Base-by-base conservation (phyloP, 177 flowering plant species). In the Vitis hybrid region DNA sequence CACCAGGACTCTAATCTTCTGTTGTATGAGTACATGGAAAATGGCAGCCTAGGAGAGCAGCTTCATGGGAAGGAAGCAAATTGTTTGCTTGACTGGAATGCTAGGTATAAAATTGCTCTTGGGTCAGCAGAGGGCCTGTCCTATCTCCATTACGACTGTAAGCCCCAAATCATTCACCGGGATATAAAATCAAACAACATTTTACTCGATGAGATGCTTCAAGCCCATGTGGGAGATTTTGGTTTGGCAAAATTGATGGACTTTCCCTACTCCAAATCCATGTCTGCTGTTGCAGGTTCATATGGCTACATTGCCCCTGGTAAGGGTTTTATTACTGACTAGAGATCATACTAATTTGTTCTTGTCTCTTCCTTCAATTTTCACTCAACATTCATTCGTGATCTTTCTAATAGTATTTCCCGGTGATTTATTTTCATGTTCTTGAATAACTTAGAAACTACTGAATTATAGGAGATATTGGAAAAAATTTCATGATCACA, bases 221-320 rank as follows among this genome's bases (percentile, higher is more conserved):
- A 83, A 66, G 87, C 91, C 26, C 88, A 85, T 72, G 88, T 88
- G 23, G 88, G 86, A 17, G 91, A 88, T 75, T 88, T 88, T 70
- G 91, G 91, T 60, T 74, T 88, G 76, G 91, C 91, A 18, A 88
- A 88, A 80, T 72, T 84, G 73, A 78, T 88, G 14, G 89, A 88
- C 64, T 65, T 79, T 17, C 70, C 87, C 1, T 34, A 73, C 58
- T 84, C 88, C 1, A 80, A 78, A 48, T 88, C 88, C 72, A 86
- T 86, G 88, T 82, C 88, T 56, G 80, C 89, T 56, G 87, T 84
- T 48, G 89, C 89, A 32, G 91, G 91, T 52, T 86, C 91, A 19
- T 83, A 83, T 60, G 91, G 91, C 14, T 88, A 88, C 75, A 84
- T 88, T 64, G 89, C 91, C 52, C 91, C 91, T 59, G 91, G 91